Evolutionary conservation across 2,329 filamentous ascomycete genomes (phyloP).

Genomic region (Colletotrichum sp.): DNA sequence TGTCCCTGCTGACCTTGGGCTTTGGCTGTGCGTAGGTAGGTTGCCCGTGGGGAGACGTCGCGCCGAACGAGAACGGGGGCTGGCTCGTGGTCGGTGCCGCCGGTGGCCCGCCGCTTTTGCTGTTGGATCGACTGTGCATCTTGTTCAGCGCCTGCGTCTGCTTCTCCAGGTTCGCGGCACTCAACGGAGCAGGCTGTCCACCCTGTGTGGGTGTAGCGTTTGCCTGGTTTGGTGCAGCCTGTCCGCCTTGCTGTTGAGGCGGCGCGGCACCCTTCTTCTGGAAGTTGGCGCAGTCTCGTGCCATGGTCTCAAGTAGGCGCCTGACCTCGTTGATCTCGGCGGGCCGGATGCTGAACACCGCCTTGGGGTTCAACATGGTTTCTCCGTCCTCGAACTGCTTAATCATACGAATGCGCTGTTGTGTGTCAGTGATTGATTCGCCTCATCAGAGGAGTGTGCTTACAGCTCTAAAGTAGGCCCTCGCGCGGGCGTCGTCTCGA

Average conservation of each 20-base stretch:
- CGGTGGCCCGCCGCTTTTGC: slow-evolving; percentile 55
- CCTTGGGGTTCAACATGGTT: slow-evolving; percentile 48
- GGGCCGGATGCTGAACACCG: slow-evolving; percentile 55
- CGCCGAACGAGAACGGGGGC: slow-evolving; percentile 61
- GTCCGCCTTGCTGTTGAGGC: not conserved
- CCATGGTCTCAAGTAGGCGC: slow-evolving; percentile 56
- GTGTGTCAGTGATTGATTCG: slow-evolving; percentile 33
- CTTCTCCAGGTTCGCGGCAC: slow-evolving; percentile 56
- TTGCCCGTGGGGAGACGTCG: slow-evolving; percentile 63
- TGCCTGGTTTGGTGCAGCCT: slow-evolving; percentile 29
- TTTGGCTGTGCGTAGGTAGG: slow-evolving; percentile 57
- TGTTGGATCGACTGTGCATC: slow-evolving; percentile 47
- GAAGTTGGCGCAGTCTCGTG: slow-evolving; percentile 46
- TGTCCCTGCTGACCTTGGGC: slow-evolving; percentile 55
- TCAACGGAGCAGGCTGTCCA: slow-evolving; percentile 37
- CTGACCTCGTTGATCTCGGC: slow-evolving; percentile 56
- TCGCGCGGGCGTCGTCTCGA: slow-evolving; percentile 54
- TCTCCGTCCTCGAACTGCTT: slow-evolving; percentile 60
- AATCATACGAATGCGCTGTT: slow-evolving; percentile 56
- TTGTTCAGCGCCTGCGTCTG: slow-evolving; percentile 55
- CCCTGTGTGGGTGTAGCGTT: not conserved
- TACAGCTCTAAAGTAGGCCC: slow-evolving; percentile 59
- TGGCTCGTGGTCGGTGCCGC: slow-evolving; percentile 63
- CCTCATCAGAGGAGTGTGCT: slow-evolving; percentile 29
- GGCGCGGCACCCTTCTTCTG: slow-evolving; percentile 26